A percentile compares a stretch with the other conserved stretches of the same genome.
phyloP scores from a whole-genome alignment of 305 asterid species.

The Andrographis paniculata region DNA sequence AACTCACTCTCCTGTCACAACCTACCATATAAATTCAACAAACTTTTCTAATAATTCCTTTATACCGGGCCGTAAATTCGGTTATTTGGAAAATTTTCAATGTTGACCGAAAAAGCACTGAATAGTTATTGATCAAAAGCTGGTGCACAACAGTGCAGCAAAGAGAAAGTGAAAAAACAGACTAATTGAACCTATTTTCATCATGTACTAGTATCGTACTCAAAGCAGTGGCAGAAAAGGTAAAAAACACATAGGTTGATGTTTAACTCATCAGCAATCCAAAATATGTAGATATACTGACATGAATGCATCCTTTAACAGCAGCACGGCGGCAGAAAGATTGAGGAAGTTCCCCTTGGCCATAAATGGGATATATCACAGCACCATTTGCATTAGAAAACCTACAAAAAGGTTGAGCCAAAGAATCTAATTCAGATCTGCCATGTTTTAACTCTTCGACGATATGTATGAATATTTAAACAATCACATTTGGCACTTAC shows the following conservation, averaged over 20 bases:
- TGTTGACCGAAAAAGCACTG: no score
- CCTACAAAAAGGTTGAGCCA: conserved; percentile 32
- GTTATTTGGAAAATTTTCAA: no score
- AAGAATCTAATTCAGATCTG: conserved; percentile 12
- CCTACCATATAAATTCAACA: no score
- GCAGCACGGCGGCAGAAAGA: conserved; percentile 99
- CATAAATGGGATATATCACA: conserved; percentile 83
- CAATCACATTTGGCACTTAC: conserved; percentile 1
- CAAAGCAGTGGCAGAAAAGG: neutral
- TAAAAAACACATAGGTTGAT: neutral
- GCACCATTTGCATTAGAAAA: conserved; percentile 87
- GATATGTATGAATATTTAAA: conserved; percentile 11
- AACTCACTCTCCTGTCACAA: no score
- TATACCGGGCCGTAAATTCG: no score
- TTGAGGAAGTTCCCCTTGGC: conserved; percentile 93
- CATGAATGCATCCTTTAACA: conserved; percentile 85
- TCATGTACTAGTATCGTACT: no score
- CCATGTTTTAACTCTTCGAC: conserved; percentile 4
- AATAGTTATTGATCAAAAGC: no score
- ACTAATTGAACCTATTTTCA: no score
- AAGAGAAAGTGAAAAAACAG: neutral
- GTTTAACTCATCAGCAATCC: conserved; percentile 10
- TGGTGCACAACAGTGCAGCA: no score
- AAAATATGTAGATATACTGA: conserved; percentile 24
- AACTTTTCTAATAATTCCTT: no score